A percentile compares a stretch with the other conserved stretches of the same genome.
Evolutionary conservation across 441 rosid species (phyloP).

Genomic region (Raphanus hybrid): DNA sequence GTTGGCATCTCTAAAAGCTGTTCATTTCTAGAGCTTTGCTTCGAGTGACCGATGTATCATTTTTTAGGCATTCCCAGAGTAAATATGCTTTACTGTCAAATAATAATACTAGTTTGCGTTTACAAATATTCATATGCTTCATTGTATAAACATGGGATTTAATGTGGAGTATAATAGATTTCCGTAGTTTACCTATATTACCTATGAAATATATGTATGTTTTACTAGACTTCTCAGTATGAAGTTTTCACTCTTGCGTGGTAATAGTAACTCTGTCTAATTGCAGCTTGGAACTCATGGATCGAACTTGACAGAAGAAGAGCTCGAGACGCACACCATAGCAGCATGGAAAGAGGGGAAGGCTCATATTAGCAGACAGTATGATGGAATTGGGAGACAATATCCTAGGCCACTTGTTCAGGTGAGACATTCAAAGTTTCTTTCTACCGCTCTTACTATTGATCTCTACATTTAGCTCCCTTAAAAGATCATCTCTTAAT

Average conservation of each 20-base stretch:
- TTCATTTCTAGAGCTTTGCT: conserved; percentile 12
- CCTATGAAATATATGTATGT: conserved; percentile 17
- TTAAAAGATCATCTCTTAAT: not conserved
- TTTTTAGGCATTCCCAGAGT: not conserved
- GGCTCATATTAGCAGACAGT: conserved; percentile 61
- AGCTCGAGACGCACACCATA: conserved; percentile 77
- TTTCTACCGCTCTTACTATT: conserved; percentile 4
- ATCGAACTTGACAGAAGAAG: conserved; percentile 84
- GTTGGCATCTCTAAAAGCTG: conserved; percentile 40
- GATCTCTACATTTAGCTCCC: conserved; percentile 2
- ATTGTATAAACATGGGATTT: conserved; percentile 5
- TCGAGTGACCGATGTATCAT: conserved; percentile 7
- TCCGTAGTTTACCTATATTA: conserved; percentile 2
- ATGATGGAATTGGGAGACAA: conserved; percentile 63
- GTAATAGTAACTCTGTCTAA: conserved; percentile 25
- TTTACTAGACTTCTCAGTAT: not conserved
- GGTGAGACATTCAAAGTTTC: conserved; percentile 46
- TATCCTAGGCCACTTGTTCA: conserved; percentile 61
- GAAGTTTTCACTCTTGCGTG: conserved; percentile 16
- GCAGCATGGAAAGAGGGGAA: conserved; percentile 85
- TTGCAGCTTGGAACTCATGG: conserved; percentile 80
- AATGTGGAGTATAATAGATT: conserved; percentile 1
- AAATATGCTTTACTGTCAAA: not conserved
- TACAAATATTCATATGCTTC: conserved; percentile 14
- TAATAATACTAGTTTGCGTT: not conserved